Percentiles rank a stretch among this genome's conserved stretches.
Evolutionary conservation across 352 stramenopile species (phyloP).

Genomic region (Blastocystis sp.): DNA sequence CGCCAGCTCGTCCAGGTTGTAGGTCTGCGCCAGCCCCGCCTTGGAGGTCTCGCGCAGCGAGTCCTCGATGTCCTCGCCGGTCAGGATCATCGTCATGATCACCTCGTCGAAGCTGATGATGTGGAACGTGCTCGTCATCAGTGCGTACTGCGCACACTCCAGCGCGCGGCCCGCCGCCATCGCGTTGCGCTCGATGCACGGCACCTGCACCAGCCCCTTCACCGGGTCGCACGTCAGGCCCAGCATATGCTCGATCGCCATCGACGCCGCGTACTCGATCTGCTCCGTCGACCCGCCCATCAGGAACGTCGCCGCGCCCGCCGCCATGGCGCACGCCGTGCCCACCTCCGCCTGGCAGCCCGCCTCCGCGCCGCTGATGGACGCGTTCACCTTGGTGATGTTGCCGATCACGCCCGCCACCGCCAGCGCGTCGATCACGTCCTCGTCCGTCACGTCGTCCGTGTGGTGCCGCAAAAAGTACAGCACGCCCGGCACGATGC

Average conservation of each 20-base stretch:
- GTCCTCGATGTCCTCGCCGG: background rate
- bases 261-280: slow-evolving; percentile 71
- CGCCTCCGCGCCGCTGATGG: slow-evolving; percentile 71
- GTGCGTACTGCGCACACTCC: slow-evolving; percentile 68
- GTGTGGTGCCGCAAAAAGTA: slow-evolving; percentile 69
- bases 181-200: slow-evolving; percentile 72
- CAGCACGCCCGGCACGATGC: slow-evolving; percentile 70
- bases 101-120: slow-evolving; percentile 66
- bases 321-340: slow-evolving; percentile 71
- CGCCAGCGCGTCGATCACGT: slow-evolving; percentile 69
- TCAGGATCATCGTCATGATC: slow-evolving; percentile 65
- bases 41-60: slow-evolving; percentile 42
- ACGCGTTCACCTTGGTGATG: slow-evolving; percentile 71
- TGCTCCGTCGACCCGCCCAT: slow-evolving; percentile 70
- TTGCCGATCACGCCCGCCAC: slow-evolving; percentile 70
- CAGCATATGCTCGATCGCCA: slow-evolving; percentile 72
- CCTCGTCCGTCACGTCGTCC: slow-evolving; percentile 67
- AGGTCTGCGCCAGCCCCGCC: slow-evolving; percentile 58
- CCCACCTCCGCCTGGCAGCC: slow-evolving; percentile 72
- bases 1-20: slow-evolving; percentile 67
- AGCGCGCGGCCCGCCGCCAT: slow-evolving; percentile 71
- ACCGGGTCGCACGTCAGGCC: slow-evolving; percentile 71
- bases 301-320: slow-evolving; percentile 64
- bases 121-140: slow-evolving; percentile 59
- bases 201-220: slow-evolving; percentile 71